Percentiles rank a stretch among this genome's conserved stretches.
phyloP scores from a whole-genome alignment of 495 filamentous ascomycete genomes.

The Penicillium coprophilum region DNA sequence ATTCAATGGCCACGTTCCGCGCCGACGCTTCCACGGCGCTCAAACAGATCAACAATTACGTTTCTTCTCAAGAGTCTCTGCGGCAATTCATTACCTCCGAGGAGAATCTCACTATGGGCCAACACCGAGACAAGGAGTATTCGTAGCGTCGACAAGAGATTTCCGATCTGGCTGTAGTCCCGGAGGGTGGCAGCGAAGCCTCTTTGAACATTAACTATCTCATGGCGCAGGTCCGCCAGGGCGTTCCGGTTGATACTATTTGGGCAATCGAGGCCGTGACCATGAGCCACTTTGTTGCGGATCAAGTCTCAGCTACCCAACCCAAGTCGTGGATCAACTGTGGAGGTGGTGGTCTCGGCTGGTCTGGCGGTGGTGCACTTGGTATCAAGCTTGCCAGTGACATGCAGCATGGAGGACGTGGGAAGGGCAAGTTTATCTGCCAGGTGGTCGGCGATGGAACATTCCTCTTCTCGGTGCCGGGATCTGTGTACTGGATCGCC shows the following conservation, averaged over 20 bases:
- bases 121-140: slow-evolving; percentile 59
- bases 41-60: slow-evolving; percentile 66
- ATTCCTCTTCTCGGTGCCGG: slow-evolving; percentile 84
- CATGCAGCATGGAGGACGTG: slow-evolving; percentile 51
- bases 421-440: slow-evolving; percentile 81
- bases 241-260: slow-evolving; percentile 74
- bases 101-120: slow-evolving; percentile 51
- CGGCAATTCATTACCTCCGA: slow-evolving; percentile 46
- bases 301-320: slow-evolving; percentile 71
- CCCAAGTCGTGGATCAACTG: slow-evolving; percentile 92
- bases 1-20: slow-evolving; percentile 70
- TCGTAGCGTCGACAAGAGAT: slow-evolving; percentile 59
- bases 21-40: slow-evolving; percentile 71
- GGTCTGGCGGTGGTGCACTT: slow-evolving; percentile 87
- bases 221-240: slow-evolving; percentile 58
- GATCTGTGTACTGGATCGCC: slow-evolving; percentile 90
- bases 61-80: slow-evolving; percentile 45
- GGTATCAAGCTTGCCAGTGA: slow-evolving; percentile 87
- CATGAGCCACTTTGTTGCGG: slow-evolving; percentile 71
- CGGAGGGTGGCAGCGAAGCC: slow-evolving; percentile 55
- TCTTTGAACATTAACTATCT: slow-evolving; percentile 71
- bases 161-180: slow-evolving; percentile 52
- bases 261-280: slow-evolving; percentile 90
- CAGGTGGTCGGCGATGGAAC: slow-evolving; percentile 94
- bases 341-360: slow-evolving; percentile 89